These are phyloP conservation scores for Pilasporangium apinafurcum DNA, from an alignment of 352 stramenopile genomes.

Conservation along the genomic window DNA sequence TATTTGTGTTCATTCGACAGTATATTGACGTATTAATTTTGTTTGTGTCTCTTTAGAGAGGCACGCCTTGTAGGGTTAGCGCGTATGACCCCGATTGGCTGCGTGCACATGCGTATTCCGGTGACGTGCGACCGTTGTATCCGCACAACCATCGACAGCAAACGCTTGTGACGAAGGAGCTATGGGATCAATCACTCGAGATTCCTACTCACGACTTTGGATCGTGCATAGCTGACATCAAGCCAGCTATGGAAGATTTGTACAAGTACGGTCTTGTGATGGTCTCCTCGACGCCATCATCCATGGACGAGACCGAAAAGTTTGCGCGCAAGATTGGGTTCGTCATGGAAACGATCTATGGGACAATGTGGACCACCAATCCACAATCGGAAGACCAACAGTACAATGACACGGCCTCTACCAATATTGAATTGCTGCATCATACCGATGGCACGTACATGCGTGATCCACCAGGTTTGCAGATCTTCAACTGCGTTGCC, in stretches of 20 bases:
- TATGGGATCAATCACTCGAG: conserved; percentile 44
- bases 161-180: conserved; percentile 31
- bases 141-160: conserved; percentile 54
- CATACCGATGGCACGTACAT: conserved; percentile 89
- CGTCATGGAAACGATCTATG: conserved; percentile 83
- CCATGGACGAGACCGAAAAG: conserved; percentile 75
- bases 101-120: conserved; percentile 61
- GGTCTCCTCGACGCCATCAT: conserved; percentile 51
- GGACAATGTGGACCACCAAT: conserved; percentile 87
- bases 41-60: conserved; percentile 17
- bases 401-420: conserved; percentile 88
- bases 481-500: conserved; percentile 87
- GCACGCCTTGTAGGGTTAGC: conserved; percentile 48
- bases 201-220: conserved; percentile 44
- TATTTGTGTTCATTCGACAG: not conserved
- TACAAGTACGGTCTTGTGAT: conserved; percentile 68
- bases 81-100: conserved; percentile 70
- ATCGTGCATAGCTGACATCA: conserved; percentile 38
- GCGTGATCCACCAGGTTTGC: conserved; percentile 74
- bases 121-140: conserved; percentile 32
- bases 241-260: conserved; percentile 63
- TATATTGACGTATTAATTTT: not conserved
- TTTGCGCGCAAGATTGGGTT: conserved; percentile 82
- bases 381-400: conserved; percentile 51
- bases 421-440: conserved; percentile 75